A percentile compares a stretch with the other conserved stretches of the same genome.
These are phyloP conservation scores for Lonicera japonica DNA, from an alignment of 129 eudicot genomes.

Conservation along the genomic window DNA sequence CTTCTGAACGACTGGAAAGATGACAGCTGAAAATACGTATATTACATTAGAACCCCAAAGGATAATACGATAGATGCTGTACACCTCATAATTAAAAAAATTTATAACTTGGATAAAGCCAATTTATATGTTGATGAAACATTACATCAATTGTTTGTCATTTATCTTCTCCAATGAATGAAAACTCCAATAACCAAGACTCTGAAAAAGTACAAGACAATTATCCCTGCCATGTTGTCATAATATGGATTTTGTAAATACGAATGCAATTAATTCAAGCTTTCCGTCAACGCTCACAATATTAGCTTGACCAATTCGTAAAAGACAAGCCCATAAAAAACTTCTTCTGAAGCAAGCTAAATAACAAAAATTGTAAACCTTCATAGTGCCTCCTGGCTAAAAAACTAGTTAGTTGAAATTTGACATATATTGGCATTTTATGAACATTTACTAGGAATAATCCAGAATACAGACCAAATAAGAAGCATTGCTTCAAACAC, in stretches of 20 bases:
- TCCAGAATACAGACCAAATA: no score
- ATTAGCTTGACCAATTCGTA: neutral
- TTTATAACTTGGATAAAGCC: neutral
- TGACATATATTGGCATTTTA: no score
- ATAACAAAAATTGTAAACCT: neutral
- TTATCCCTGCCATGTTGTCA: neutral
- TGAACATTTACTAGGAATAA: no score
- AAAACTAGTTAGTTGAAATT: no score
- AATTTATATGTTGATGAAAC: neutral
- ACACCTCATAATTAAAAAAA: neutral
- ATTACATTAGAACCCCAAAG: constrained; percentile 13
- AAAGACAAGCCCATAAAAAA: neutral
- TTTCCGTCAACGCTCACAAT: neutral
- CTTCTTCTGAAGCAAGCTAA: neutral
- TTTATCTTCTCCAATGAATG: neutral
- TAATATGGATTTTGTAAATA: no score
- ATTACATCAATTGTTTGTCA: neutral
- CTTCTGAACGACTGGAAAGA: constrained; percentile 94
- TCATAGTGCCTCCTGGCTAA: no score
- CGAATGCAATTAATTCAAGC: no score
- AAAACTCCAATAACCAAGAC: neutral
- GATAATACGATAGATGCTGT: no score
- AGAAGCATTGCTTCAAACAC: no score
- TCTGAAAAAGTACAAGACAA: neutral
- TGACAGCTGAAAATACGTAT: constrained; percentile 52